A percentile compares a stretch with the other conserved stretches of the same genome.
Conservation (phyloP, 345 rosid species). For the Boechera divaricarpa region DNA sequence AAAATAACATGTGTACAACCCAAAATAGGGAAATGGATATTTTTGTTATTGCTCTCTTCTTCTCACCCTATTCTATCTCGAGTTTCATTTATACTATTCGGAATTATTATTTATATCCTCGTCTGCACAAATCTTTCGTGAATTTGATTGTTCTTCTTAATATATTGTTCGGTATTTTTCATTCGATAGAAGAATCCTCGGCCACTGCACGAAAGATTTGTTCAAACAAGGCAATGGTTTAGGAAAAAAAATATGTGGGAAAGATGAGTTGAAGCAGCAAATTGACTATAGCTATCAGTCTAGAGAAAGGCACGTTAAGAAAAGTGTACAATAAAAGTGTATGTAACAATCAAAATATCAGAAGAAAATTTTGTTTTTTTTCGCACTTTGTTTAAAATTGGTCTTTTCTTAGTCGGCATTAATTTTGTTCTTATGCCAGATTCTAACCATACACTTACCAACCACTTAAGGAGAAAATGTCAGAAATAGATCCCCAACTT, state of each 20-base stretch:
- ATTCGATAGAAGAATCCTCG: neutral
- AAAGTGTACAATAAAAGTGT: neutral
- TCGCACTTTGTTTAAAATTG: neutral
- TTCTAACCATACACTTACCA: neutral
- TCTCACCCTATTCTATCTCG: neutral
- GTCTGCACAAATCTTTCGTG: neutral
- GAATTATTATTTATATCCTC: neutral
- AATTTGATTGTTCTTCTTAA: neutral
- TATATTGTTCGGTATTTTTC: neutral
- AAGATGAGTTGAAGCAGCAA: neutral
- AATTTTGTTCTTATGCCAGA: neutral
- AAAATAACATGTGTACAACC: constrained; percentile 12
- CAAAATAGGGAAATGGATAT: neutral
- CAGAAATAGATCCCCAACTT: constrained; percentile 7
- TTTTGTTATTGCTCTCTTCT: neutral
- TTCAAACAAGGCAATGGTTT: neutral
- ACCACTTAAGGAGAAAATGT: neutral
- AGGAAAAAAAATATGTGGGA: neutral
- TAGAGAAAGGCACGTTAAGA: constrained; percentile 1
- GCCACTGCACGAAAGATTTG: neutral
- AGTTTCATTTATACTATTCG: neutral
- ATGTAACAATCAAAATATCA: neutral
- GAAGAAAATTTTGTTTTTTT: neutral
- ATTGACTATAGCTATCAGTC: neutral
- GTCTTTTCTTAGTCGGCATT: neutral